A percentile compares a stretch with the other conserved stretches of the same genome.
Evolutionary conservation across 1,284 basidiomycete species (phyloP).

Genomic region (Earliella scabrosa): DNA sequence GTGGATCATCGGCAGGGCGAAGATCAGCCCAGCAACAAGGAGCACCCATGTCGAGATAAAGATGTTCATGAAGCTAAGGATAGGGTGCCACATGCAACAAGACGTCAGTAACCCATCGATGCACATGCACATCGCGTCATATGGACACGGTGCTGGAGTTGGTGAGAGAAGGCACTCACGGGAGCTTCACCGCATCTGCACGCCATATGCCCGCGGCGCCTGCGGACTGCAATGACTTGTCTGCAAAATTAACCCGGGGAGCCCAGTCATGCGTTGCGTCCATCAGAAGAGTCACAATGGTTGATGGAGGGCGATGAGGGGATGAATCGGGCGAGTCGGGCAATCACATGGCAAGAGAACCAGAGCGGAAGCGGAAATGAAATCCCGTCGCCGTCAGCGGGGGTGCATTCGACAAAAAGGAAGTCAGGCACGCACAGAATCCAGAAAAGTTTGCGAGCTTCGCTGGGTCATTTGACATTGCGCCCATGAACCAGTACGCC

Average conservation of each 20-base stretch:
- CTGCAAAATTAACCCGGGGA: conserved; percentile 23
- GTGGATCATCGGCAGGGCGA: conserved; percentile 51
- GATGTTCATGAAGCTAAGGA: conserved; percentile 44
- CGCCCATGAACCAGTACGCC: conserved; percentile 59
- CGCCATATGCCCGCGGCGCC: conserved; percentile 49
- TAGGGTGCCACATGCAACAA: conserved; percentile 11
- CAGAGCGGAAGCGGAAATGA: too few relatives aligned
- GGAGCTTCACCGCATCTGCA: conserved; percentile 43
- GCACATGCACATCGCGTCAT: not conserved
- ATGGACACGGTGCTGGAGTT: conserved; percentile 9
- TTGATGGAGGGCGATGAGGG: not conserved
- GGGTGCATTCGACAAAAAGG: not conserved
- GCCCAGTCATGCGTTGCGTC: not conserved
- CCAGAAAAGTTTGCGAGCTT: conserved; percentile 53
- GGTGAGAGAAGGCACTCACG: conserved; percentile 28
- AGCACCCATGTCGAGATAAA: conserved; percentile 49
- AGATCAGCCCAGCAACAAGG: conserved; percentile 44
- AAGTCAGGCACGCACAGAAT: conserved; percentile 41
- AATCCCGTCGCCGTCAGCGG: conserved; percentile 1
- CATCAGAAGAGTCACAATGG: not conserved
- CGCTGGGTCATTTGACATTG: conserved; percentile 50
- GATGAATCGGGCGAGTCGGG: not conserved
- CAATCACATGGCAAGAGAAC: conserved; percentile 19
- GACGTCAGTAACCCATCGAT: conserved; percentile 4
- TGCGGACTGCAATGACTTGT: conserved; percentile 49